Evolutionary conservation across 495 filamentous ascomycete species (phyloP), one percentile per base, ranked within the genome.

Genomic region (Cercophora scortea): DNA sequence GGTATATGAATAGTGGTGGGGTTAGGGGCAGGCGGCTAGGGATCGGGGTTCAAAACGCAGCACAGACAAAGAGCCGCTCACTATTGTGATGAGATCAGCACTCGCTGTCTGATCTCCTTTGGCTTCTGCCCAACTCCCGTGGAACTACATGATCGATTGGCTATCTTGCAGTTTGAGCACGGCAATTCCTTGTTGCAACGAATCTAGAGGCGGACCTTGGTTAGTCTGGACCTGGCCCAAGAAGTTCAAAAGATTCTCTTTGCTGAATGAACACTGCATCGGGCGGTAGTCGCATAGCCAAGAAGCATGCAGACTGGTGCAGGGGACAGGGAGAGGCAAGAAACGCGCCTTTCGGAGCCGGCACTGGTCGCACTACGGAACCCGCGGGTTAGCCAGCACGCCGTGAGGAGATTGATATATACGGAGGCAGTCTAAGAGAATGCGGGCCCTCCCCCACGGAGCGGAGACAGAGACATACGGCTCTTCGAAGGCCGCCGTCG

Each of bases 71-170:
- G 13, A 11, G 32, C 13, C 10, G 4, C 73, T 63, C 72, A 85
- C 83, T 87, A 87, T 71, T 86, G 79, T 55, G 78, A 78, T 4
- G 83, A 85, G 51, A 87, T 85, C 42, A 86, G 63, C 8, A 87
- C 80, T 33, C 84, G 71, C 57, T 83, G 81, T 13, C 80, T 73
- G 39, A 72, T 70, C 60, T 84, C 81, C 51, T 72, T 72, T 18
- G 78, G 74, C 52, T 78, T 79, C 58, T 80, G 81, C 17, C 79
- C 79, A 15, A 75, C 72, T 0, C 79, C 81, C 9, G 80, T 84
- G 0, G 81, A 84, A 51, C 81, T 80, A 56, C 74, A 77, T 9
- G 60, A 42, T 12, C 74, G 62, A 56, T 78, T 78, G 11, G 80
- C 81, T 3, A 77, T 79, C 49, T 75, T 75, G 62, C 84, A 88